Base-by-base conservation (phyloP, 2,329 filamentous ascomycete species). In the Colletotrichum sublineola region DNA sequence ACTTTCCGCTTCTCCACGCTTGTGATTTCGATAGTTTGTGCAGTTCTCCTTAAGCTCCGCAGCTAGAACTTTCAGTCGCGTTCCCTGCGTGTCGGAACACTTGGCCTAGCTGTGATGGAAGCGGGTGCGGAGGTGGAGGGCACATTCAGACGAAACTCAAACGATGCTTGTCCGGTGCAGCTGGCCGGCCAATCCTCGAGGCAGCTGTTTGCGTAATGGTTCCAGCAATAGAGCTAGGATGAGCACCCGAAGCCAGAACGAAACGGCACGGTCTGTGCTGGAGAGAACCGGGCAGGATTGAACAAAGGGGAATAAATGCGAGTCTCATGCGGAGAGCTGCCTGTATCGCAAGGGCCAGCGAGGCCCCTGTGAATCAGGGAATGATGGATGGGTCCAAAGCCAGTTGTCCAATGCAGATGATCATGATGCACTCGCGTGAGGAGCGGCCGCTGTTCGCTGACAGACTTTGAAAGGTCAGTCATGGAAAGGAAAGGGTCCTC, bases 221-320 rank as follows among this genome's bases (percentile, higher is more conserved):
- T n/a, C n/a, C 15, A 36, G 50, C 24, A 7, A 24, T 6, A 52
- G 48, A 14, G n/a, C n/a, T 15, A 14, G 5, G 33, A 48, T 12
- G 20, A 18, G 40, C 38, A 20, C 44, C 42, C 63, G 24, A 33
- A 33, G 40, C 57, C 50, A 24, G 14, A 58, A 29, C 69, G 60
- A 73, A 70, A 73, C 66, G 70, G 50, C 60, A 61, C 40, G 15
- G 60, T 73, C 67, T 50, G 66, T 70, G 66, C 60, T 40, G 42
- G 18, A 50, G 4, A 56, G 36, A 56, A 12, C 1, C 46, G 20
- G 46, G n/a, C 12, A 50, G 66, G 53, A 36, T 56, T 52, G 61
- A 18, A 8, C 33, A 15, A 50, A 40, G 24, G 9, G 24, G 24
- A 24, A 24, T 24, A 24, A 24, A 24, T 24, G 55, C 31, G 62